phyloP scores from a whole-genome alignment of 225 moss, liverwort and hornwort genomes.

The Anthoceros angustus region DNA sequence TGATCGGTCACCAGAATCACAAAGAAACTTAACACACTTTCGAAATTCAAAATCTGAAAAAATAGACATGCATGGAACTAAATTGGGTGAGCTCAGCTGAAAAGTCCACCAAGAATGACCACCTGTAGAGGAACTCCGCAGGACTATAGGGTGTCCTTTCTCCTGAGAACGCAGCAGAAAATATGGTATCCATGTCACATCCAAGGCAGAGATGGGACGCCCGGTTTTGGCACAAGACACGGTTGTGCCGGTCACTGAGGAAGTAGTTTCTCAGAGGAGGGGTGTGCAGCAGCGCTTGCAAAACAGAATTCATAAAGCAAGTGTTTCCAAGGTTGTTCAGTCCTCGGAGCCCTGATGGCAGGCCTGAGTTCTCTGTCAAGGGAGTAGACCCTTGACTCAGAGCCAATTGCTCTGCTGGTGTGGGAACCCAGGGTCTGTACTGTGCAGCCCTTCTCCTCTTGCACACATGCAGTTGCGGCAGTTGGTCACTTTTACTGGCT shows the following conservation, averaged over 20 bases:
- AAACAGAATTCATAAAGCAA: conserved; percentile 91
- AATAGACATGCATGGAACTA: background rate
- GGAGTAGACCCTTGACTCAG: conserved; percentile 61
- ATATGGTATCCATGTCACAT: conserved; percentile 93
- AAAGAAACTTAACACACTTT: background rate
- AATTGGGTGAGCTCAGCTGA: background rate
- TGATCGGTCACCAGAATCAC: conserved; percentile 13
- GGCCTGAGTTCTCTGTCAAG: conserved; percentile 34
- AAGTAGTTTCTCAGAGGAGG: conserved; percentile 83
- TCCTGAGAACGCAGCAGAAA: conserved; percentile 78
- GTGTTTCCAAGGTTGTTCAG: conserved; percentile 84
- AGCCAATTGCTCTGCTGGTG: conserved; percentile 39
- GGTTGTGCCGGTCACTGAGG: conserved; percentile 79
- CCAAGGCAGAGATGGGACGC: conserved; percentile 77
- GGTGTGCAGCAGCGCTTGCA: conserved; percentile 81
- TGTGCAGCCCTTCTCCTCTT: conserved; percentile 59
- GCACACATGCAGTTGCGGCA: conserved; percentile 23
- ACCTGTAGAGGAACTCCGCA: conserved; percentile 88
- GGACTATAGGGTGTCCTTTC: conserved; percentile 85
- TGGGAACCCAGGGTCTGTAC: conserved; percentile 56
- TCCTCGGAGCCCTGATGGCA: conserved; percentile 66
- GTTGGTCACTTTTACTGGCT: conserved; percentile 13
- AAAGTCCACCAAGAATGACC: background rate
- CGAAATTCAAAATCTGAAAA: background rate
- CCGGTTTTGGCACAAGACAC: conserved; percentile 59